Evolutionary conservation across 306 rosid species (phyloP).

Genomic region (Vigna mungo): DNA sequence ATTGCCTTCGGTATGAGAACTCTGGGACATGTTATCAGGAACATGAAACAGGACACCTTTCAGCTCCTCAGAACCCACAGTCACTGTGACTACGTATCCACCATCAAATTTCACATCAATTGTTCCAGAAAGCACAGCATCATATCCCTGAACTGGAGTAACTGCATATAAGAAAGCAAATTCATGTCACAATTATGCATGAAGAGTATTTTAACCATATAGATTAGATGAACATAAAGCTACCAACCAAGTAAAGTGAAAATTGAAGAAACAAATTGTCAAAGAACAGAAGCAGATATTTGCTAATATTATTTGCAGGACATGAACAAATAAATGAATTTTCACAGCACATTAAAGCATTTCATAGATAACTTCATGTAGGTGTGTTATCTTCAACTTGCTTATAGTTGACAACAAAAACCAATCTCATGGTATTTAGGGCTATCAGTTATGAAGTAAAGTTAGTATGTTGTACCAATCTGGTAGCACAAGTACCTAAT

Average conservation of each 20-base stretch:
- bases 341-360: neutral
- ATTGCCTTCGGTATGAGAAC: constrained; percentile 45
- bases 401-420: constrained; percentile 4
- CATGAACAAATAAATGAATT: neutral
- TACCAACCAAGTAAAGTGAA: neutral
- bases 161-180: constrained; percentile 54
- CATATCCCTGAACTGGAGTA: constrained; percentile 50
- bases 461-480: neutral
- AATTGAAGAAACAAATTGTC: constrained; percentile 17
- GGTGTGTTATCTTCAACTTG: constrained; percentile 7
- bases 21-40: constrained; percentile 51
- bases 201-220: constrained; percentile 21
- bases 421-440: neutral
- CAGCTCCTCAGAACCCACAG: constrained; percentile 65
- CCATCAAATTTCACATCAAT: constrained; percentile 76
- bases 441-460: neutral
- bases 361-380: neutral
- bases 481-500: neutral
- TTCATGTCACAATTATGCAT: constrained; percentile 25
- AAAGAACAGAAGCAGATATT: constrained; percentile 28
- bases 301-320: neutral
- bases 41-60: constrained; percentile 77
- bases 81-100: constrained; percentile 70
- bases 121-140: constrained; percentile 60
- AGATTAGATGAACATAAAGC: constrained; percentile 30